Percentiles rank a stretch among this genome's conserved stretches.
Conservation (phyloP, 202 grass and related monocot species). For the Elaeis oleifera region DNA sequence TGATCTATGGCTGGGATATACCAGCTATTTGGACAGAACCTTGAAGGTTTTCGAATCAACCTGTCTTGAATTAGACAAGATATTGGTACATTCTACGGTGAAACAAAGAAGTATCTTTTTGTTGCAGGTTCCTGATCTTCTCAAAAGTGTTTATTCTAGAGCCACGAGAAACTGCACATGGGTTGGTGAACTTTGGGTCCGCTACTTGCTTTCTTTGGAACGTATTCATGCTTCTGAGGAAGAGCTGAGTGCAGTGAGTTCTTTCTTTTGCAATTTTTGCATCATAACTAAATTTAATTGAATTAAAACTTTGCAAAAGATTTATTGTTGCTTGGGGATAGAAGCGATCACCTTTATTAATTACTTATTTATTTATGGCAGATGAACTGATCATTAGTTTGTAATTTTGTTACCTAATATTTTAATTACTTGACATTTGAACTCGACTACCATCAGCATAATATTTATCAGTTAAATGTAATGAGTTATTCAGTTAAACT, state of each 20-base stretch:
- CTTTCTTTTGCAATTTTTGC: constrained; percentile 18
- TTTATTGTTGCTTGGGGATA: too few species aligned
- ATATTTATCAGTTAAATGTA: too few species aligned
- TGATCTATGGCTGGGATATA: constrained; percentile 74
- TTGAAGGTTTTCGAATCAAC: constrained; percentile 54
- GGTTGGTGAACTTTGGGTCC: constrained; percentile 76
- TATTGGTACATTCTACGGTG: too few species aligned
- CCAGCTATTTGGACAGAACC: constrained; percentile 63
- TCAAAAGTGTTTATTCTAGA: constrained; percentile 72
- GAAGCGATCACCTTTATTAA: too few species aligned
- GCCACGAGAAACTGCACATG: constrained; percentile 86
- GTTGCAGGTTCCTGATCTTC: constrained; percentile 61
- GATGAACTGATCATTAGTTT: too few species aligned
- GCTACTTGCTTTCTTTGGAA: constrained; percentile 71
- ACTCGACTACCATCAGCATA: too few species aligned
- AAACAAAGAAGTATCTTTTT: constrained; percentile 12
- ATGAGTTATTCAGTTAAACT: too few species aligned
- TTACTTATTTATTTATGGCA: too few species aligned
- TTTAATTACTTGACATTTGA: too few species aligned
- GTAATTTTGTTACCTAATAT: too few species aligned
- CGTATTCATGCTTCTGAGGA: constrained; percentile 53
- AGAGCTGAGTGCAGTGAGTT: constrained; percentile 57
- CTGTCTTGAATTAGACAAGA: neutral
- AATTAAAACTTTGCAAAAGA: too few species aligned
- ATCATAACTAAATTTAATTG: neutral